Evolutionary conservation across 768 basidiomycete genomes (phyloP).

Genomic region (Agrocybe praecox): DNA sequence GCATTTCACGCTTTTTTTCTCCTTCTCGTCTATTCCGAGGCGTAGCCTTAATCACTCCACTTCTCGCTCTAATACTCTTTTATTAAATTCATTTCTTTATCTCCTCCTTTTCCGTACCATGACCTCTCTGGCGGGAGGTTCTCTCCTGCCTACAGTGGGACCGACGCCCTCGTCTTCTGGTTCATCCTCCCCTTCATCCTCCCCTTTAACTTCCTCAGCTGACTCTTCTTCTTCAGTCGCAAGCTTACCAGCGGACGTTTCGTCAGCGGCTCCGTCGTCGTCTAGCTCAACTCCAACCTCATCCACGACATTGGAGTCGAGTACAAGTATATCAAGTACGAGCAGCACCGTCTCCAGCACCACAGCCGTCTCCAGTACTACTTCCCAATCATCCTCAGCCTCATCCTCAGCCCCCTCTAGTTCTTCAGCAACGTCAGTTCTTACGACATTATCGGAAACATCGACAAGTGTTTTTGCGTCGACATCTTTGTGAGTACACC

Average conservation of each 20-base stretch:
- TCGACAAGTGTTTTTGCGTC: slow-evolving; percentile 15
- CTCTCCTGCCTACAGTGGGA: not conserved
- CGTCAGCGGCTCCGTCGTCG: slow-evolving; percentile 4
- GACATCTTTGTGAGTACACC: slow-evolving; percentile 11
- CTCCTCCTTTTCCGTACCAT: not conserved
- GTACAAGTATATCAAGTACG: not conserved
- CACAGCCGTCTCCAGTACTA: not conserved
- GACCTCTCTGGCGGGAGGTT: not conserved
- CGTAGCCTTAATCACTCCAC: not conserved
- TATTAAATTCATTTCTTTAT: not conserved
- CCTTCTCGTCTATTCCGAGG: not conserved
- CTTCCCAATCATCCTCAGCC: not conserved
- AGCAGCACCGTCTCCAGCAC: not conserved
- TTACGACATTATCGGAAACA: slow-evolving; percentile 9
- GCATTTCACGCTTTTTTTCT: not conserved
- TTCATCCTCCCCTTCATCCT: not conserved
- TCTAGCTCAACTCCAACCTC: slow-evolving; percentile 1
- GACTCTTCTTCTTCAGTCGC: not conserved
- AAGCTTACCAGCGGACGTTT: no score
- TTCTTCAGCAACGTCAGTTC: not conserved
- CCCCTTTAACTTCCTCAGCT: not conserved
- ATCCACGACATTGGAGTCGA: not conserved
- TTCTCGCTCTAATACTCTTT: not conserved
- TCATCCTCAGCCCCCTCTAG: not conserved
- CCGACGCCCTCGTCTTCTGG: slow-evolving; percentile 3